Base-by-base conservation (phyloP, 371 early-diverging fungal genomes). In the Mucor racemosus region DNA sequence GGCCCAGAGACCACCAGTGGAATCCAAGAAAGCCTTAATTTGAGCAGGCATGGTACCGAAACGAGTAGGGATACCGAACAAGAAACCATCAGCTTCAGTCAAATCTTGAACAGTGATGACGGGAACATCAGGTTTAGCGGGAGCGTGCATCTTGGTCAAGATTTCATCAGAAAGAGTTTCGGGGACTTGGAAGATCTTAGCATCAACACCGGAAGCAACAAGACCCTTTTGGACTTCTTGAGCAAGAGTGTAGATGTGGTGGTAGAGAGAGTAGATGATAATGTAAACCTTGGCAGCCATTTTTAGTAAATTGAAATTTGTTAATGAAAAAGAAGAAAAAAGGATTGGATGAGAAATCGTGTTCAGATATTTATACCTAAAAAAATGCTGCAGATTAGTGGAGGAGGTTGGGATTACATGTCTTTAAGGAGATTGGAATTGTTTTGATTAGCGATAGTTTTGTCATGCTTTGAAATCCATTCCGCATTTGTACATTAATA, bases 21-120 rank as follows among this genome's bases (percentile, higher is more conserved):
- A 68, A 75, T 95, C 95, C 15, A 81, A 64, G 60, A 85, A 81
- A 60, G 92, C 68, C 74, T 91, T 90, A 73, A 94, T 73, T 69
- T 95, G 95, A 38, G 94, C 92, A 0, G 94, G 89, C 55, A 89
- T 77, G 44, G 71, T 74, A 44, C 94, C 94, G 69, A 85, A 92
- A 36, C 91, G 81, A 50, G 92, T 91, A 39, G 91, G 90, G 64
- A 95, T 78, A 42, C 95, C 95, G 69, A 93, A 91, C 42, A 95
- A 67, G 74, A 91, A 74, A 19, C 91, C 95, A 72, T 95, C 96
- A 38, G 91, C 89, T 56, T 90, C 83, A 10, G 67, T 73, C 11
- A 94, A 72, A 17, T 89, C 79, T 19, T 80, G 82, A 26, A 87
- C 74, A 13, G 83, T 74, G 62, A 91, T 83, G 56, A 86, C 77